Evolutionary conservation across 805 yeast genomes (phyloP).

Genomic region (Candida namnaoensis): DNA sequence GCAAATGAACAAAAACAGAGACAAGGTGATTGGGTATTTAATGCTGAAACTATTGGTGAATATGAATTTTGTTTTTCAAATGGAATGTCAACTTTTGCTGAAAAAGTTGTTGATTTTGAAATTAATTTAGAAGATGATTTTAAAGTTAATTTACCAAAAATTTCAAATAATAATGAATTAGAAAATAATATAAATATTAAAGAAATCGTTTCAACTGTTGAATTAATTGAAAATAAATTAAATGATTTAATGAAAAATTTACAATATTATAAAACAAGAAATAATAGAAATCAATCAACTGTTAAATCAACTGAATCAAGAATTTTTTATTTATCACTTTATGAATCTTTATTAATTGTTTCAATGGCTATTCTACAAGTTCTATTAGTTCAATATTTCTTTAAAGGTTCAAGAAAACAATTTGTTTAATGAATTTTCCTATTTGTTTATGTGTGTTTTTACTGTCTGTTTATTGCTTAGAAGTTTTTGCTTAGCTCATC

Average conservation of each 20-base stretch:
- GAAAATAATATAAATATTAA: constrained; percentile 7
- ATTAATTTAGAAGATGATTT: constrained; percentile 42
- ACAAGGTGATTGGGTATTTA: constrained; percentile 54
- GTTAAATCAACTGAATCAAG: constrained; percentile 77
- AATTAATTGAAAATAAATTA: constrained; percentile 51
- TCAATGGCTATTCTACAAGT: constrained; percentile 68
- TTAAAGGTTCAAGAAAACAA: constrained; percentile 64
- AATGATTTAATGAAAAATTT: constrained; percentile 48
- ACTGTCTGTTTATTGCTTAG: too few relatives aligned
- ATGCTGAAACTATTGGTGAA: constrained; percentile 48
- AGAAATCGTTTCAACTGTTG: constrained; percentile 31
- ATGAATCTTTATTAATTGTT: constrained; percentile 66
- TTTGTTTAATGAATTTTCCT: constrained; percentile 18
- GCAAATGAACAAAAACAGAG: constrained; percentile 45
- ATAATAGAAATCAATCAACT: constrained; percentile 82
- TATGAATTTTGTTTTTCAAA: constrained; percentile 61
- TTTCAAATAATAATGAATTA: constrained; percentile 1
- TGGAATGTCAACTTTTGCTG: constrained; percentile 61
- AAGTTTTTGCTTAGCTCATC: too few relatives aligned
- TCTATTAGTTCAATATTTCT: constrained; percentile 58
- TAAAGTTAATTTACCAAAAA: constrained; percentile 21
- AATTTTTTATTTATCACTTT: constrained; percentile 67
- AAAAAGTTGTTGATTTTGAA: constrained; percentile 60
- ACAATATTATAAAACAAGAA: constrained; percentile 84
- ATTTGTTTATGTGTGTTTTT: too few relatives aligned